Conservation (phyloP, 2,329 filamentous ascomycete species). For the Arthrobotrys pseudoclavata region DNA sequence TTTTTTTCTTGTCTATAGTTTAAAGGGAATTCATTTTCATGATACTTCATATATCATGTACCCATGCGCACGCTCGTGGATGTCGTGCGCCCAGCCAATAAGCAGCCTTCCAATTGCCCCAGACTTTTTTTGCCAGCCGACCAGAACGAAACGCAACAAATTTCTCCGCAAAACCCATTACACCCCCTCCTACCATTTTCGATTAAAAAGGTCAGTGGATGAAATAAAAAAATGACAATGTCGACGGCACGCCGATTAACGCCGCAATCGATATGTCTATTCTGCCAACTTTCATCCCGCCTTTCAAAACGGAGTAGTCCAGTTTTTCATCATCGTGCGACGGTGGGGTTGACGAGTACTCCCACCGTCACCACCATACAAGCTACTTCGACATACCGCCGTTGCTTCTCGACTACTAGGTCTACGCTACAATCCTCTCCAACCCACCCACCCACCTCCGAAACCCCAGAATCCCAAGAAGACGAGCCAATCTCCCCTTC, state of each 20-base stretch:
- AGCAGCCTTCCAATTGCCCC: constrained; percentile 22
- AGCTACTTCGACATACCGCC: constrained; percentile 1
- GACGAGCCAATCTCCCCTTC: constrained; percentile 8
- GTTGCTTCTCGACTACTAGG: background rate
- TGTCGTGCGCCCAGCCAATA: constrained; percentile 16
- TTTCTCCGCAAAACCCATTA: constrained; percentile 14
- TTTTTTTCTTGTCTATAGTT: constrained; percentile 45
- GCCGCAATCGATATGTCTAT: constrained; percentile 50
- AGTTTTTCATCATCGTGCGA: background rate
- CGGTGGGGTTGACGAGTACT: background rate
- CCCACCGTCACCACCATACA: background rate
- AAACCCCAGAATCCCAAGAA: background rate
- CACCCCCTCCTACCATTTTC: background rate
- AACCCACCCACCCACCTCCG: background rate
- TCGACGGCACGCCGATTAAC: constrained; percentile 49
- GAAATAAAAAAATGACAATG: constrained; percentile 8
- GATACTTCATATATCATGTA: background rate
- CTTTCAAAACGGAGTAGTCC: constrained; percentile 26
- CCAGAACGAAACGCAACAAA: constrained; percentile 12
- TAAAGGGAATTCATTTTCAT: constrained; percentile 23
- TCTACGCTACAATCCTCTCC: background rate
- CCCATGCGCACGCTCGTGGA: background rate
- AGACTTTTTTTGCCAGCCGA: background rate
- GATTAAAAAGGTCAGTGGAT: background rate
- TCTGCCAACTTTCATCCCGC: constrained; percentile 43